Evolutionary conservation across 1,284 basidiomycete genomes (phyloP), one percentile per base, ranked within the genome.

Genomic region (Cutaneotrichosporon sp.): DNA sequence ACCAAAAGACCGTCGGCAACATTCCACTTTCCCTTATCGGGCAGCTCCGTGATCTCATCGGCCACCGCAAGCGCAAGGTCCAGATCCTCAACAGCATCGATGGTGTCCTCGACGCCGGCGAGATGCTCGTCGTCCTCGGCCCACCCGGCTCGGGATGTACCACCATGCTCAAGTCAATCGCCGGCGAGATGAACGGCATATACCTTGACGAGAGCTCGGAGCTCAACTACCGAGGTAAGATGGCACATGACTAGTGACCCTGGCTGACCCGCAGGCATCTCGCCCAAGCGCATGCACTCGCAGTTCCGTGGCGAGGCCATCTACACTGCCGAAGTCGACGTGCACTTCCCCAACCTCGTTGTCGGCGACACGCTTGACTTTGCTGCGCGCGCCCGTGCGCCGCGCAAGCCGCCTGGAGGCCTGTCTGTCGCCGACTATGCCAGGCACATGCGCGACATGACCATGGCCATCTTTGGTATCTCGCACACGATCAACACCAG

Each of bases 121-220:
- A 83, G 72, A 80, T 83, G 70, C 58, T 73, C 9, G 74, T 87
- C 53, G 71, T 79, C n/a, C 76, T 79, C 7, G 69, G 83, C 13
- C 70, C 85, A n/a, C 84, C 85, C 81, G 68, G 77, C 84, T 54
- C 82, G 62, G 74, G 58, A 51, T 90, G 88, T 64, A 64, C 83
- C 51, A 74, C 80, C 0, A 73, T 76, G 42, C 68, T 83, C 60
- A 77, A 83, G 66, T 77, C 79, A 12, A 77, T 83, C 52, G 75
- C 80, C 1, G 79, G 79, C 35, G 78, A 82, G 63, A 80, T 76
- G 49, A 77, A 79, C 56, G 77, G 78, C 9, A 77, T 78, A 59
- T 75, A 68, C 52, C 64, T 78, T 35, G 69, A 72, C 38, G 75
- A 78, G 10, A 66, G 70, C 3, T 52, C 67, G 4, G 61, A 73